These are phyloP conservation scores for Hamamelis virginiana DNA, from an alignment of 164 flowering plant genomes.

Conservation along the genomic window DNA sequence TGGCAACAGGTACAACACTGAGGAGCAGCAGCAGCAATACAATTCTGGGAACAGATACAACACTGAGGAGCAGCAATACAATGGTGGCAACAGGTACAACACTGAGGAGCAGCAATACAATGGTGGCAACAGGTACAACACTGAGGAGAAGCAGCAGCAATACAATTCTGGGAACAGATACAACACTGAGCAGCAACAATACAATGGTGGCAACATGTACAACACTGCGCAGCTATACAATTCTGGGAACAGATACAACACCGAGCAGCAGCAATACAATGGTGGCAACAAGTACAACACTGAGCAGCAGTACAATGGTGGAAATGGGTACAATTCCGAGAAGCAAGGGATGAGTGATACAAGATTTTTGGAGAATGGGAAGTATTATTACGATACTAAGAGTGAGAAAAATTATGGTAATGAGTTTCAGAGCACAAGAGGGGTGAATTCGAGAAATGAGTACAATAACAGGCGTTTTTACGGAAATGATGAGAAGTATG, in stretches of 20 bases:
- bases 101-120: background rate
- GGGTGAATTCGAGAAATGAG: slow-evolving; percentile 5
- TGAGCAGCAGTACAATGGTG: too few relatives aligned
- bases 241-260: background rate
- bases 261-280: slow-evolving; percentile 5
- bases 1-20: too few relatives aligned
- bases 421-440: slow-evolving; percentile 12
- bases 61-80: too few relatives aligned
- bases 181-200: background rate
- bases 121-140: background rate
- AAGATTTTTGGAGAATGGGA: slow-evolving; percentile 52
- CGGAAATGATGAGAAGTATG: slow-evolving; percentile 22
- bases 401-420: slow-evolving; percentile 25
- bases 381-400: slow-evolving; percentile 41
- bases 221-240: slow-evolving; percentile 1
- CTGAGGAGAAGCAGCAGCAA: background rate
- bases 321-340: slow-evolving; percentile 14
- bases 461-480: slow-evolving; percentile 19
- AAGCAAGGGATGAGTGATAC: slow-evolving; percentile 57
- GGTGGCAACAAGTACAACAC: too few relatives aligned
- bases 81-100: background rate
- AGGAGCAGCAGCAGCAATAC: too few relatives aligned
- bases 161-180: background rate
- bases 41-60: too few relatives aligned
- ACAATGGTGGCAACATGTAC: background rate